phyloP scores from a whole-genome alignment of 768 basidiomycete species.

The Coprinopsis sp. region DNA sequence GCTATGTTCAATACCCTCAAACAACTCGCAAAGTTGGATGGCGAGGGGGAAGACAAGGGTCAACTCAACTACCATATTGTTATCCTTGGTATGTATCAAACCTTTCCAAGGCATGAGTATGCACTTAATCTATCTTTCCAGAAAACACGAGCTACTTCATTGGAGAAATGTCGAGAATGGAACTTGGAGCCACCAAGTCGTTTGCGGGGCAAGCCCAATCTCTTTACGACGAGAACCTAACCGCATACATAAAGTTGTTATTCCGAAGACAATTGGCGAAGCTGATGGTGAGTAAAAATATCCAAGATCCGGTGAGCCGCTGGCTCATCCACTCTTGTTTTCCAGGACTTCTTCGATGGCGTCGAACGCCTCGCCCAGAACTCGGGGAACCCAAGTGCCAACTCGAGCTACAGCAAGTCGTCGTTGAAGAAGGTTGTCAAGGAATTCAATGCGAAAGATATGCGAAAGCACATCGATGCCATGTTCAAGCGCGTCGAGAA shows the following conservation, averaged over 20 bases:
- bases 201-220: conserved; percentile 72
- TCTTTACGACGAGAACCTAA: conserved; percentile 87
- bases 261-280: conserved; percentile 83
- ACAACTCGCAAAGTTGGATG: conserved; percentile 94
- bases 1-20: conserved; percentile 91
- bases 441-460: conserved; percentile 83
- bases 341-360: conserved; percentile 91
- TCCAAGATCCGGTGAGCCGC: no score
- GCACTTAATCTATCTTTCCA: conserved; percentile 26
- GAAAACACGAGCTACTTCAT: conserved; percentile 98
- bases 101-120: background rate
- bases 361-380: conserved; percentile 80
- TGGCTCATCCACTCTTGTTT: background rate
- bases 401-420: conserved; percentile 68
- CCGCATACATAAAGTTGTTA: conserved; percentile 81
- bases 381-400: conserved; percentile 70
- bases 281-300: conserved; percentile 79
- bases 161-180: conserved; percentile 70
- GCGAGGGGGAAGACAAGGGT: conserved; percentile 92
- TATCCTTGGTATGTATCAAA: conserved; percentile 68
- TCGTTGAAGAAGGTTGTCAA: conserved; percentile 81
- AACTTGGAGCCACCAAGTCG: conserved; percentile 53
- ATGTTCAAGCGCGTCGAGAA: conserved; percentile 92
- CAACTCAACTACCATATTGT: conserved; percentile 96
- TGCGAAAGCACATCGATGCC: conserved; percentile 82